phyloP scores from a whole-genome alignment of 495 filamentous ascomycete species.

The Hypomontagnella monticulosa region DNA sequence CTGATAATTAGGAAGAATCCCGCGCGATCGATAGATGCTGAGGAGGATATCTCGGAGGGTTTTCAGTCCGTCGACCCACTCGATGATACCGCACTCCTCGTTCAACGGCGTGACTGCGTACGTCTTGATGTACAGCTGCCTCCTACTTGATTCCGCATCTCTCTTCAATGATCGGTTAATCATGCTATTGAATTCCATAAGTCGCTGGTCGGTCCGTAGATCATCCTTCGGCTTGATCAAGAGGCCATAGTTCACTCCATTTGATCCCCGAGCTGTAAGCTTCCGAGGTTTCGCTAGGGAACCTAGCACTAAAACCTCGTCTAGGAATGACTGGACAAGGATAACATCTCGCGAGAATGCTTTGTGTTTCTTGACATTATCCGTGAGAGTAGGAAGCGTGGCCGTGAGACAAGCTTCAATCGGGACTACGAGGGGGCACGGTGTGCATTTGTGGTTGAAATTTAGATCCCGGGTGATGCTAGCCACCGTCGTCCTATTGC shows the following conservation, averaged over 20 bases:
- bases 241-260: conserved; percentile 86
- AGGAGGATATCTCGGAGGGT: conserved; percentile 93
- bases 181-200: conserved; percentile 99
- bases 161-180: conserved; percentile 93
- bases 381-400: conserved; percentile 78
- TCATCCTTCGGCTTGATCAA: conserved; percentile 99
- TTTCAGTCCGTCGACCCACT: conserved; percentile 98
- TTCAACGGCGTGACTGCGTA: conserved; percentile 97
- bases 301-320: conserved; percentile 87
- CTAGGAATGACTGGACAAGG: conserved; percentile 70
- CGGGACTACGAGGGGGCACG: conserved; percentile 86
- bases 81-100: conserved; percentile 96
- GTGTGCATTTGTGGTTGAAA: conserved; percentile 85
- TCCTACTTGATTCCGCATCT: conserved; percentile 87
- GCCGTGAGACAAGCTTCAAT: conserved; percentile 85
- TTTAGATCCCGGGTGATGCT: conserved; percentile 77
- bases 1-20: conserved; percentile 63
- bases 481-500: conserved; percentile 69
- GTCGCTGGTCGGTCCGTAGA: conserved; percentile 91
- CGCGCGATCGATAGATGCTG: conserved; percentile 75
- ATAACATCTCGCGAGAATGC: conserved; percentile 75
- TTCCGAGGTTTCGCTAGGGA: conserved; percentile 94
- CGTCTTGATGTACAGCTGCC: conserved; percentile 87
- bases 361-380: conserved; percentile 75
- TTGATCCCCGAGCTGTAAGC: conserved; percentile 85